These are phyloP conservation scores for Pichia sp. DNA, from an alignment of 1,139 yeast species.

Conservation along the genomic window DNA sequence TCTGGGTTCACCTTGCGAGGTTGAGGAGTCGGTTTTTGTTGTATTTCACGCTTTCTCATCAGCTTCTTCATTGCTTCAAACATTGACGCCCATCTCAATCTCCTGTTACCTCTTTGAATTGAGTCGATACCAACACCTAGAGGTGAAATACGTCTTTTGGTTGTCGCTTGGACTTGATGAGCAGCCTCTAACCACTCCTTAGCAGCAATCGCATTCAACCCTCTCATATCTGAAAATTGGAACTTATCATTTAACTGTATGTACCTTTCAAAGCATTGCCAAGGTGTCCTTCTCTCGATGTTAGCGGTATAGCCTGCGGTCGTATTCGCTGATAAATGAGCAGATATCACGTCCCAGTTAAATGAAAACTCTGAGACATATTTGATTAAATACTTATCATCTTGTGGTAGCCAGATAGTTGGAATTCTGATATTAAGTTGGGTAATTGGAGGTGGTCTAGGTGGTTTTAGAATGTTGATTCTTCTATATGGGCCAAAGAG, in stretches of 20 bases:
- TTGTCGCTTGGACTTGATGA: slow-evolving; percentile 77
- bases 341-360: slow-evolving; percentile 90
- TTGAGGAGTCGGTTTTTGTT: slow-evolving; percentile 45
- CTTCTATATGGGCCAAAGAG: slow-evolving; percentile 55
- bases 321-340: slow-evolving; percentile 62
- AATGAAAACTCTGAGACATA: slow-evolving; percentile 82
- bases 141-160: slow-evolving; percentile 84
- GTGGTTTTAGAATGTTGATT: slow-evolving; percentile 64
- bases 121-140: slow-evolving; percentile 88
- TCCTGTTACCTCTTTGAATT: slow-evolving; percentile 84
- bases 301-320: slow-evolving; percentile 71
- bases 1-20: slow-evolving; percentile 31
- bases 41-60: slow-evolving; percentile 79
- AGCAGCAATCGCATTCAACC: slow-evolving; percentile 76
- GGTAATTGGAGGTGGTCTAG: slow-evolving; percentile 77
- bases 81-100: slow-evolving; percentile 93
- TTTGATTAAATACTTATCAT: slow-evolving; percentile 72
- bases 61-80: slow-evolving; percentile 91
- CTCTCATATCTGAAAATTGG: slow-evolving; percentile 80
- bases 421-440: slow-evolving; percentile 80
- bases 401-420: slow-evolving; percentile 93
- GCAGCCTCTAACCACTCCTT: slow-evolving; percentile 92
- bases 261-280: slow-evolving; percentile 98
- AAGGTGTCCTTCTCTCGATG: slow-evolving; percentile 91
- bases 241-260: slow-evolving; percentile 87